A percentile compares a stretch with the other conserved stretches of the same genome.
phyloP scores from a whole-genome alignment of 2,329 filamentous ascomycete genomes.

The Ophiostoma novo-ulmi region DNA sequence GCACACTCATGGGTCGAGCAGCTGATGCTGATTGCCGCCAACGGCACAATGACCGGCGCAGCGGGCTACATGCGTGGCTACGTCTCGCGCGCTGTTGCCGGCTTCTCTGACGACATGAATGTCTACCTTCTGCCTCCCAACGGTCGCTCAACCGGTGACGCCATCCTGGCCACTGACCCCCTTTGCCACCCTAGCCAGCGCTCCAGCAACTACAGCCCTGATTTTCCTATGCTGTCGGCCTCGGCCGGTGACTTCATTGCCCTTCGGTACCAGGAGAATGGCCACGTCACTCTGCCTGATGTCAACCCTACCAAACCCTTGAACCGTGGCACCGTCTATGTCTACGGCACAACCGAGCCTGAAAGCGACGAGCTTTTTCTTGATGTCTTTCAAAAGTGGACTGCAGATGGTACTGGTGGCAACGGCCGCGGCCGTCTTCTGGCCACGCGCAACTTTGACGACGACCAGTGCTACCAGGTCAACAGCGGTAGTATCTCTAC shows the following conservation, averaged over 20 bases:
- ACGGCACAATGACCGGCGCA: slow-evolving; percentile 66
- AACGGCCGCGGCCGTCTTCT: slow-evolving; percentile 72
- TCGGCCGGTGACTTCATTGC: slow-evolving; percentile 59
- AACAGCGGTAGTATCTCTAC: slow-evolving; percentile 56
- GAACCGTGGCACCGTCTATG: slow-evolving; percentile 66
- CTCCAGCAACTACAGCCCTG: slow-evolving; percentile 51
- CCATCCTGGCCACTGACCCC: slow-evolving; percentile 45
- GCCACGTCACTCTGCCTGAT: slow-evolving; percentile 61
- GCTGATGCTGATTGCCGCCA: slow-evolving; percentile 62
- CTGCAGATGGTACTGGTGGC: slow-evolving; percentile 70
- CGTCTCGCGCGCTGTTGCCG: slow-evolving; percentile 50
- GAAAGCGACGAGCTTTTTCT: slow-evolving; percentile 44
- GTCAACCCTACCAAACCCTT: slow-evolving; percentile 54
- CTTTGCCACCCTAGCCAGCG: slow-evolving; percentile 61
- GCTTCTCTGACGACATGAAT: slow-evolving; percentile 55
- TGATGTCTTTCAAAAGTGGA: slow-evolving; percentile 76
- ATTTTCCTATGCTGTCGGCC: slow-evolving; percentile 59
- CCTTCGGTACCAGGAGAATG: slow-evolving; percentile 67
- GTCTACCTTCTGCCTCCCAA: slow-evolving; percentile 58
- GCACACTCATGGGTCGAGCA: slow-evolving; percentile 83
- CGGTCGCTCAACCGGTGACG: slow-evolving; percentile 44
- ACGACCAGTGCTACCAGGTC: slow-evolving; percentile 81
- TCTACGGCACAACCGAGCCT: slow-evolving; percentile 65
- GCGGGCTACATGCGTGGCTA: slow-evolving; percentile 73
- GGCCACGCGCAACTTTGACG: slow-evolving; percentile 76